Evolutionary conservation across 2,329 filamentous ascomycete genomes (phyloP), one percentile per base, ranked within the genome.

Genomic region (Setomelanomma holmii): DNA sequence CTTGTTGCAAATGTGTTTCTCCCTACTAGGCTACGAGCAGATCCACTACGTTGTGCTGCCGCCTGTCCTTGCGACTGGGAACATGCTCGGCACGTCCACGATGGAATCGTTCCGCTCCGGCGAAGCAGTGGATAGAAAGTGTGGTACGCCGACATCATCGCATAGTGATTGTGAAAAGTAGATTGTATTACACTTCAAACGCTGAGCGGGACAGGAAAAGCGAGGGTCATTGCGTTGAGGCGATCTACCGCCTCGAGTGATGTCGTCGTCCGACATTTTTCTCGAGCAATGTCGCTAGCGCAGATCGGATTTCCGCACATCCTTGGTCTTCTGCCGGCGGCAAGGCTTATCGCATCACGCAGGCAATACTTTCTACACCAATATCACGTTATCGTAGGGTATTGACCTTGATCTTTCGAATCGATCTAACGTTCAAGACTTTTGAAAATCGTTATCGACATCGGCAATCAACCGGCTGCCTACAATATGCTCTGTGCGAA

Each of bases 71-170:
- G 61, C 34, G 53, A 56, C 27, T 60, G 68, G 27, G 71, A 58
- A 59, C 73, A 75, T 14, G 68, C 61, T 42, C 69, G 63, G 56
- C 73, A 75, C 12, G 66, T 75, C 73, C 72, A 76, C 10, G 69
- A 56, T 11, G 42, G 45, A 48, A 48, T 23, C 38, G 48, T 6
- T 35, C 35, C 55, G 19, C 57, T 45, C 45, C 68, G 68, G 33
- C 64, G 61, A 21, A 72, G 53, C 27, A 70, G 50, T 21, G 66
- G 63, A 47, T 64, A 60, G 19, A 71, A 51, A 36, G 63, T 44
- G 34, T 54, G 55, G 16, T 60, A 58, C 35, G 62, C 51, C 45
- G 64, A 70, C 72, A 75, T 75, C 56, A 68, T 62, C 49, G 56
- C 66, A 71, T 69, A 20, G 39, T 51, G 45, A 52, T 38, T 33